These are phyloP conservation scores for Drechslerella dactyloides DNA, from an alignment of 2,329 filamentous ascomycete genomes.

Conservation along the genomic window DNA sequence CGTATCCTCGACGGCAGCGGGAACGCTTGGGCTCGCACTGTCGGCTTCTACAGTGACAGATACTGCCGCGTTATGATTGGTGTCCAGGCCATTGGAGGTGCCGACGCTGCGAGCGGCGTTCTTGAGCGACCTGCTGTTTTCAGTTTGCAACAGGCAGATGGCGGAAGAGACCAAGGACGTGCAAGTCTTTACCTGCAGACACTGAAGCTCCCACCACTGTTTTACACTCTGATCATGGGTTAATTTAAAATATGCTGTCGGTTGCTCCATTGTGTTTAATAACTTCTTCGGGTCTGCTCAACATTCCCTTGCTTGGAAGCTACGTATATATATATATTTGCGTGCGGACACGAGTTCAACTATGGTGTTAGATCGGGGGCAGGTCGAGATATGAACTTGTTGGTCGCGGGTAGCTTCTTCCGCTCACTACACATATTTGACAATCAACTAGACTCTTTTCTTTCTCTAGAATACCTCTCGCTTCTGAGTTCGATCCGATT, in stretches of 20 bases:
- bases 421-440: not conserved
- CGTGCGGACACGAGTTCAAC: too few species aligned
- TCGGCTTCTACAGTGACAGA: constrained; percentile 31
- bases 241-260: constrained; percentile 5
- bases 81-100: constrained; percentile 11
- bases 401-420: too few species aligned
- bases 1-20: constrained; percentile 16
- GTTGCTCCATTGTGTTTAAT: not conserved
- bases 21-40: constrained; percentile 18
- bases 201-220: constrained; percentile 29
- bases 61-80: constrained; percentile 36
- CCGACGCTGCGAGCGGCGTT: constrained; percentile 11
- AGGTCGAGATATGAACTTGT: too few species aligned
- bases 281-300: too few species aligned
- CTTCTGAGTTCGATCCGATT: not conserved
- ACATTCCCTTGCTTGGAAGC: not conserved
- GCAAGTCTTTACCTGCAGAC: constrained; percentile 44
- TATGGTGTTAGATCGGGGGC: too few species aligned
- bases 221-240: constrained; percentile 39
- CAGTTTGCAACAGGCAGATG: constrained; percentile 31
- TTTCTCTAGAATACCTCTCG: not conserved
- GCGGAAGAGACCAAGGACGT: constrained; percentile 30
- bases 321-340: too few species aligned
- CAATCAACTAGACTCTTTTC: not conserved
- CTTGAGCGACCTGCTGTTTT: constrained; percentile 29